These are phyloP conservation scores for Pseudogymnoascus sp. DNA, from an alignment of 2,329 filamentous ascomycete species.

Conservation along the genomic window DNA sequence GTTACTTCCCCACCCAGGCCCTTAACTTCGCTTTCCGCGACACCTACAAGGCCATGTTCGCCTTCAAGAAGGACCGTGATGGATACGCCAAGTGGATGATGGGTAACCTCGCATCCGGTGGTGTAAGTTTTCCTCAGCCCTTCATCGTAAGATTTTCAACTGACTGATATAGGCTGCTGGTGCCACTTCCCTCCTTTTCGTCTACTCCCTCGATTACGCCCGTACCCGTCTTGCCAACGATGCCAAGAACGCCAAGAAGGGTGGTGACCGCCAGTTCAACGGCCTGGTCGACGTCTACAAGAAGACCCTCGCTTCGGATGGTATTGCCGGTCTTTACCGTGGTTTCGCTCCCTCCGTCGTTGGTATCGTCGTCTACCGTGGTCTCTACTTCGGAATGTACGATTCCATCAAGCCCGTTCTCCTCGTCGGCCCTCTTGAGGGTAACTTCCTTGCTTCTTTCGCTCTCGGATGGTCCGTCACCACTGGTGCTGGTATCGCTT, in stretches of 20 bases:
- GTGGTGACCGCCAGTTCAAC: constrained; percentile 99
- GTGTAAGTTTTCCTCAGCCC: constrained; percentile 59
- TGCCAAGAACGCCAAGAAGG: constrained; percentile 94
- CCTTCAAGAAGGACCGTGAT: constrained; percentile 99
- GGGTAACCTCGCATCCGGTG: constrained; percentile 99
- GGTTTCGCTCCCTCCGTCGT: constrained; percentile 99
- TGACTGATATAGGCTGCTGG: constrained; percentile 61
- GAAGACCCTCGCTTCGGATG: constrained; percentile 98
- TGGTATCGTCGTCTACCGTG: constrained; percentile 99
- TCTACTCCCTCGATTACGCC: constrained; percentile 99
- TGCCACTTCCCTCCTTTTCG: constrained; percentile 99
- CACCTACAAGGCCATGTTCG: constrained; percentile 99
- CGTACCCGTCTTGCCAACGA: constrained; percentile 99
- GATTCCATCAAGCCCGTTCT: constrained; percentile 99
- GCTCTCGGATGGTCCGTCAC: constrained; percentile 97
- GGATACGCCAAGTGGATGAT: constrained; percentile 98
- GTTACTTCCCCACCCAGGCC: constrained; percentile 99
- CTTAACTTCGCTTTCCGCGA: constrained; percentile 99
- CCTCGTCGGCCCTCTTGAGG: constrained; percentile 81
- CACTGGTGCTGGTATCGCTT: constrained; percentile 99
- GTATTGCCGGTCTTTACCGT: constrained; percentile 99
- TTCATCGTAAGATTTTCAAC: constrained; percentile 5
- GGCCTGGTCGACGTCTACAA: constrained; percentile 98
- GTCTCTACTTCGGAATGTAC: constrained; percentile 99
- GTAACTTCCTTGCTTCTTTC: constrained; percentile 99